Percentiles rank a stretch among this genome's conserved stretches.
These are phyloP conservation scores for Biscutella laevigata DNA, from an alignment of 441 rosid species.

Conservation along the genomic window DNA sequence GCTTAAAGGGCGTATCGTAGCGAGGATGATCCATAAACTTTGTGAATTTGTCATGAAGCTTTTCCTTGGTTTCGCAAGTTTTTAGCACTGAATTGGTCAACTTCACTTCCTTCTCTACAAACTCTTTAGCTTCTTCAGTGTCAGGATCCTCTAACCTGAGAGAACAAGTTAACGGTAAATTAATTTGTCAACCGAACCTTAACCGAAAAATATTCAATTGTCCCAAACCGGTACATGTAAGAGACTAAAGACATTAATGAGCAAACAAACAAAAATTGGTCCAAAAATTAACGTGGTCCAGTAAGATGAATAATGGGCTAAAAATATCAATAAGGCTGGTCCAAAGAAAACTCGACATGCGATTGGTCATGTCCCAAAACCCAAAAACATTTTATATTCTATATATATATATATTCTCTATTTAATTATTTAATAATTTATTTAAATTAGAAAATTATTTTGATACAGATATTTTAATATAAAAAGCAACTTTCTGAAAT, in stretches of 20 bases:
- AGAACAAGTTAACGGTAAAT: background rate
- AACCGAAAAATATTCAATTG: no score
- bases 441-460: no score
- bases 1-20: slow-evolving; percentile 49
- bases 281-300: slow-evolving; percentile 3
- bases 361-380: no score
- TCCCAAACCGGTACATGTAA: slow-evolving; percentile 3
- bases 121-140: slow-evolving; percentile 65
- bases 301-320: slow-evolving; percentile 14
- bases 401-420: no score
- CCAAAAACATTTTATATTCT: no score
- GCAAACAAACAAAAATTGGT: slow-evolving; percentile 9
- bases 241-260: background rate
- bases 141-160: slow-evolving; percentile 95
- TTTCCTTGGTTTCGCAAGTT: slow-evolving; percentile 49
- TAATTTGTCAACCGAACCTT: background rate
- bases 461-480: no score
- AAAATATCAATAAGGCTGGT: background rate
- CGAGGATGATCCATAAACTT: slow-evolving; percentile 71
- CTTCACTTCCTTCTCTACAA: slow-evolving; percentile 58
- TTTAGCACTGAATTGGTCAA: slow-evolving; percentile 60
- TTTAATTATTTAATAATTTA: no score
- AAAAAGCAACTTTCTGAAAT: no score
- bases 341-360: slow-evolving; percentile 11
- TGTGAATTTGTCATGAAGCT: slow-evolving; percentile 58